A percentile compares a stretch with the other conserved stretches of the same genome.
phyloP scores from a whole-genome alignment of 345 rosid genomes.

The Gossypium sturtianum region DNA sequence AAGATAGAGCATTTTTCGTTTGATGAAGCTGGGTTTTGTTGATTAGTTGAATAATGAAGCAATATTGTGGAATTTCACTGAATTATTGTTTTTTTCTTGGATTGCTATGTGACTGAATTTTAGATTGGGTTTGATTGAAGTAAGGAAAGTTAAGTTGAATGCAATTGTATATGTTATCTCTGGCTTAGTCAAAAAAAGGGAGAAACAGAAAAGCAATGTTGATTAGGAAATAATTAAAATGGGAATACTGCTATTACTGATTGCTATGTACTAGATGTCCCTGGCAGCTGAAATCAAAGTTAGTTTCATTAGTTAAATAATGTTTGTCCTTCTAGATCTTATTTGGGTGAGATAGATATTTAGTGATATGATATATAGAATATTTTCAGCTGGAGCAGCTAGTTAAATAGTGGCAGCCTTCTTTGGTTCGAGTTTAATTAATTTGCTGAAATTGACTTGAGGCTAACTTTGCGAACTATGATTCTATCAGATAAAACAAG shows the following conservation, averaged over 20 bases:
- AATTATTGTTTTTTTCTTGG: too few relatives aligned
- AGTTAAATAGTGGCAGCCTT: background rate
- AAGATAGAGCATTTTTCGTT: background rate
- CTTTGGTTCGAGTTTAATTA: background rate
- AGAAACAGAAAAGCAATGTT: background rate
- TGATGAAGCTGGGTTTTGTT: slow-evolving; percentile 7
- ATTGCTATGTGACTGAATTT: background rate
- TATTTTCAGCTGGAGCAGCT: background rate
- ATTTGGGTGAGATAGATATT: background rate
- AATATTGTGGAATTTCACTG: background rate
- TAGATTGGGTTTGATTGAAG: slow-evolving; percentile 7
- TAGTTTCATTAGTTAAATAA: background rate
- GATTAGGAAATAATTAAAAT: slow-evolving; percentile 6
- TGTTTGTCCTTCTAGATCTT: background rate
- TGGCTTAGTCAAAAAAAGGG: background rate
- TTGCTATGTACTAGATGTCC: background rate
- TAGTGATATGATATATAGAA: background rate
- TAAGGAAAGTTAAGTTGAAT: slow-evolving; percentile 4
- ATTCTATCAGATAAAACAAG: background rate
- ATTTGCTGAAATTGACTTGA: background rate
- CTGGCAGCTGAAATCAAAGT: background rate
- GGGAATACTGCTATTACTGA: background rate
- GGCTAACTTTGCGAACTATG: background rate
- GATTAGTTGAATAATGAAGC: background rate
- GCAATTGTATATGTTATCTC: background rate